Evolutionary conservation across 1,139 yeast species (phyloP).

Genomic region (Citeromyces hawaiiensis): DNA sequence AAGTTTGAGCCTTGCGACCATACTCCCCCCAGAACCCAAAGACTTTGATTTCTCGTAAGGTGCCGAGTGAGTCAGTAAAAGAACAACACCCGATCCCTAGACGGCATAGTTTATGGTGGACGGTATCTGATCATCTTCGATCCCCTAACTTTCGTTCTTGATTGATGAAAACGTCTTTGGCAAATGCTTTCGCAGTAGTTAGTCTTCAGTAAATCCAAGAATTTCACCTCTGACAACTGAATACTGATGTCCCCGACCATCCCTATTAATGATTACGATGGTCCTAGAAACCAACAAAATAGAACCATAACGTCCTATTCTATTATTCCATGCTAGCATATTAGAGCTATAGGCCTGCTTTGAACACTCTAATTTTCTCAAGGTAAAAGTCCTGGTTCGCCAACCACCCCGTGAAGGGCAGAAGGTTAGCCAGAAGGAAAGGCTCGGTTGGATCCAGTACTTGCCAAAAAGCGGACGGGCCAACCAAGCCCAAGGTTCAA

Average conservation of each 20-base stretch:
- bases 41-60: not conserved
- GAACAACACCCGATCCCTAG: not conserved
- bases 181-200: not conserved
- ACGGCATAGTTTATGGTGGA: too few species aligned
- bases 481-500: too few species aligned
- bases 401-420: conserved; percentile 4
- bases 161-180: too few species aligned
- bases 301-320: not conserved
- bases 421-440: conserved; percentile 15
- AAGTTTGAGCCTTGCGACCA: too few species aligned
- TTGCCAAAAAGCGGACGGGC: conserved; percentile 6
- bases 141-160: too few species aligned
- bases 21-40: too few species aligned
- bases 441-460: conserved; percentile 18
- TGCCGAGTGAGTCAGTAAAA: not conserved
- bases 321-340: too few species aligned
- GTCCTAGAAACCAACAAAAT: conserved; percentile 21
- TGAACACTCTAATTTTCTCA: too few species aligned
- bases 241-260: conserved; percentile 10
- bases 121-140: too few species aligned
- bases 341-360: too few species aligned
- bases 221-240: not conserved
- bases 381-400: too few species aligned
- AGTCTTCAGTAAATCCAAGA: not conserved
- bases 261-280: conserved; percentile 25